Conservation (phyloP, 352 stramenopile species). For the Pythium aristosporum region DNA sequence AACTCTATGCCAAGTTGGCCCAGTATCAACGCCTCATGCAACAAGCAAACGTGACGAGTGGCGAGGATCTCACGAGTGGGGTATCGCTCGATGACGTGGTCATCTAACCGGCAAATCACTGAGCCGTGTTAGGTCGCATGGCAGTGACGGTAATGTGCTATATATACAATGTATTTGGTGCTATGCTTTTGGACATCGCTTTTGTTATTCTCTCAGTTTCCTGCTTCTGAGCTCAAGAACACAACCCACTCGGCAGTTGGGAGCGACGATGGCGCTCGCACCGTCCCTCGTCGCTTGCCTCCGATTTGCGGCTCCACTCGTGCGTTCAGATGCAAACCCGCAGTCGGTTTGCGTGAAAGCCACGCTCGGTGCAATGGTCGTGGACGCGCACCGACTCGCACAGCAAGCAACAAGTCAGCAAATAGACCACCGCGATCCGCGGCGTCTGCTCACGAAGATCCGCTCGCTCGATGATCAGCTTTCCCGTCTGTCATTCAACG, state of each 20-base stretch:
- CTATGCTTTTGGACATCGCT: not conserved
- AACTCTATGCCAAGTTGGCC: conserved; percentile 32
- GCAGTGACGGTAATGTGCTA: conserved; percentile 6
- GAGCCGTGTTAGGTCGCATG: not conserved
- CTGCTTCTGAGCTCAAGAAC: not conserved
- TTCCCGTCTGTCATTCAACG: conserved; percentile 31
- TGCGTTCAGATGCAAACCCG: conserved; percentile 21
- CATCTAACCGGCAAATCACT: not conserved
- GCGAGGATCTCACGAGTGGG: not conserved
- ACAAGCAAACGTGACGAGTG: not conserved
- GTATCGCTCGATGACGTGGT: not conserved
- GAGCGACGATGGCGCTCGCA: conserved; percentile 1
- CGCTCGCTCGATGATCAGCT: conserved; percentile 12
- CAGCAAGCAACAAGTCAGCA: conserved; percentile 32
- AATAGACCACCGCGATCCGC: not conserved
- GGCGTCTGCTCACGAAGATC: conserved; percentile 9
- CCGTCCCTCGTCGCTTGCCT: conserved; percentile 46
- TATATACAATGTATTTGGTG: not conserved
- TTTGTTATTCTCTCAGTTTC: not conserved
- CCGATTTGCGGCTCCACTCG: conserved; percentile 40
- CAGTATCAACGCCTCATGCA: conserved; percentile 7
- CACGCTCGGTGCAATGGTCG: conserved; percentile 45
- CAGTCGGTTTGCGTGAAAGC: conserved; percentile 48
- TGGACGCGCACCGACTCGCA: conserved; percentile 54
- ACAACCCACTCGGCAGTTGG: not conserved